Conservation (phyloP, 164 flowering plant genomes). For the Magnolia officinalis region DNA sequence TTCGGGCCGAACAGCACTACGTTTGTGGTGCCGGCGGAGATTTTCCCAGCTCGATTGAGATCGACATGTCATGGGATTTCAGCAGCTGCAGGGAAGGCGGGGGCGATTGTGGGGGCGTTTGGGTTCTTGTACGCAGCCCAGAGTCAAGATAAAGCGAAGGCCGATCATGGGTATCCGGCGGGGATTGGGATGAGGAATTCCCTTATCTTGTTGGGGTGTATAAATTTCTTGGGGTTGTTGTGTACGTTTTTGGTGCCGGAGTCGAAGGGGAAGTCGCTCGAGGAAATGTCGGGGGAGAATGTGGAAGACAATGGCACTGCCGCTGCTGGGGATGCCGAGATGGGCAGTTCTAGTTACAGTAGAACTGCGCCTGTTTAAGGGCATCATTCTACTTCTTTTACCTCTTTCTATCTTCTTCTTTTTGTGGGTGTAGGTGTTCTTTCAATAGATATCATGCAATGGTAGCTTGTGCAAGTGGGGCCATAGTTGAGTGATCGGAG, state of each 20-base stretch:
- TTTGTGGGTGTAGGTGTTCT: not conserved
- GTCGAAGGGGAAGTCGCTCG: conserved; percentile 20
- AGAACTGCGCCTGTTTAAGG: not conserved
- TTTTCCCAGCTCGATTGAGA: conserved; percentile 18
- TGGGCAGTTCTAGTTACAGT: not conserved
- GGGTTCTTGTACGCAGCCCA: conserved; percentile 25
- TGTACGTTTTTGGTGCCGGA: conserved; percentile 24
- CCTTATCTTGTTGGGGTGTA: conserved; percentile 12
- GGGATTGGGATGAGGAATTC: conserved; percentile 19
- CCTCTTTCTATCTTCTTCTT: not conserved
- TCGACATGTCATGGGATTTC: conserved; percentile 24
- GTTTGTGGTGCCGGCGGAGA: conserved; percentile 24
- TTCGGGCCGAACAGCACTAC: conserved; percentile 24
- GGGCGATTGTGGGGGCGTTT: conserved; percentile 18
- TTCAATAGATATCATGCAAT: not conserved
- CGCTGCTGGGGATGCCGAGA: not conserved
- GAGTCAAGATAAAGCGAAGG: conserved; percentile 1
- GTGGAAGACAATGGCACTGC: conserved; percentile 3
- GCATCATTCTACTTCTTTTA: no score
- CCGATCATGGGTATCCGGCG: conserved; percentile 15
- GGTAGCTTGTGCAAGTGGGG: not conserved
- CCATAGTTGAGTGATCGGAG: not conserved
- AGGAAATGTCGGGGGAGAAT: conserved; percentile 18
- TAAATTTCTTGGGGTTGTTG: conserved; percentile 11
- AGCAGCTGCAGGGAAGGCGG: conserved; percentile 16